Conservation (phyloP, 495 filamentous ascomycete genomes). For the Penicillium lividum region DNA sequence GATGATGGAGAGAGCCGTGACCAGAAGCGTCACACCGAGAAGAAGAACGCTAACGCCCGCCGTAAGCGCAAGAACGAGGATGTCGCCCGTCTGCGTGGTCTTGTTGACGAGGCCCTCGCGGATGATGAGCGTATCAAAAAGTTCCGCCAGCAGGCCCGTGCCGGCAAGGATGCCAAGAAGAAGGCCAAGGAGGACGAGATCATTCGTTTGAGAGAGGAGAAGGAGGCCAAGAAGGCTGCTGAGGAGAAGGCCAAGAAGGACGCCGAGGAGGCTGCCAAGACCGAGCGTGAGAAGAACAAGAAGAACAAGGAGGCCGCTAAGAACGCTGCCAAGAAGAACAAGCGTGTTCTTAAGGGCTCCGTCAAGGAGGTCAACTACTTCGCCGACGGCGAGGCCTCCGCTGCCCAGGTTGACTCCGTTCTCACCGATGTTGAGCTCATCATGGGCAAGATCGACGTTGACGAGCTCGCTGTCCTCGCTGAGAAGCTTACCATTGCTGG, state of each 20-base stretch:
- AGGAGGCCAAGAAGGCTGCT: constrained; percentile 71
- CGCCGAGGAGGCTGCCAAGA: constrained; percentile 82
- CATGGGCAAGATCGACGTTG: constrained; percentile 82
- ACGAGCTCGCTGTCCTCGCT: constrained; percentile 80
- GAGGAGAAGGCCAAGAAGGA: constrained; percentile 75
- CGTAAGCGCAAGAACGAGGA: constrained; percentile 99
- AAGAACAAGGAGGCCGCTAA: constrained; percentile 98
- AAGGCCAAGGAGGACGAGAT: constrained; percentile 89
- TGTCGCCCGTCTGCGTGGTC: constrained; percentile 79
- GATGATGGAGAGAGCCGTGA: constrained; percentile 98
- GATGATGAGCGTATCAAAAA: constrained; percentile 94
- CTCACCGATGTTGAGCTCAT: constrained; percentile 88
- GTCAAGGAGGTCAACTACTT: constrained; percentile 97
- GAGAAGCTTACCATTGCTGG: constrained; percentile 65
- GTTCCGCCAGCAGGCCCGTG: constrained; percentile 87
- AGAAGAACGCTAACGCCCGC: constrained; percentile 95
- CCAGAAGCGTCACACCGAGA: constrained; percentile 96
- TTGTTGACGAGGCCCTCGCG: constrained; percentile 81
- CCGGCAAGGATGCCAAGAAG: constrained; percentile 90
- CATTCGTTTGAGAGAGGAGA: constrained; percentile 79
- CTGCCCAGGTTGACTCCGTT: constrained; percentile 75
- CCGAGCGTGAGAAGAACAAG: constrained; percentile 78
- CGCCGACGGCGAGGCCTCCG: constrained; percentile 61
- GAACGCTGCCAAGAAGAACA: constrained; percentile 99
- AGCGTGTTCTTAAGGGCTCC: constrained; percentile 84